These are phyloP conservation scores for Tolypocladium endophyticum DNA, from an alignment of 2,329 filamentous ascomycete genomes.

Conservation along the genomic window DNA sequence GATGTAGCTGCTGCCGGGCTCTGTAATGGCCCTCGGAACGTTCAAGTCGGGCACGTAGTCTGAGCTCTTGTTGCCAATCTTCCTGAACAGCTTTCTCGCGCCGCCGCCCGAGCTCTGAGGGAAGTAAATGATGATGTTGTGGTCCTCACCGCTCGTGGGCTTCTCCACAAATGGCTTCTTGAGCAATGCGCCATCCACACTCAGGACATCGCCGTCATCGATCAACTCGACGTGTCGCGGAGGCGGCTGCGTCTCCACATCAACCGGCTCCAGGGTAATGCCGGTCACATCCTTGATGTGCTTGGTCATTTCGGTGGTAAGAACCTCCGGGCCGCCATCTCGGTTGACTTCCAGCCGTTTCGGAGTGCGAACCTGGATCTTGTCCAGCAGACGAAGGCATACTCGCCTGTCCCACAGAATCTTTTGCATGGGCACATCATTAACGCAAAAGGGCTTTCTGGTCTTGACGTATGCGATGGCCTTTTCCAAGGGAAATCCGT, in stretches of 20 bases:
- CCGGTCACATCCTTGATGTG: conserved; percentile 74
- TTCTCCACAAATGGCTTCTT: conserved; percentile 97
- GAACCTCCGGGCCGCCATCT: conserved; percentile 74
- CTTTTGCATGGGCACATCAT: conserved; percentile 95
- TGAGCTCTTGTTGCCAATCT: conserved; percentile 98
- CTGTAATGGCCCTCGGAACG: conserved; percentile 70
- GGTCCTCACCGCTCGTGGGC: conserved; percentile 94
- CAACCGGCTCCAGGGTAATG: conserved; percentile 59
- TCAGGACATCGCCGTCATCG: conserved; percentile 81
- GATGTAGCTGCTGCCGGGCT: conserved; percentile 75
- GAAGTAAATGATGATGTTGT: conserved; percentile 98
- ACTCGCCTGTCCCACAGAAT: conserved; percentile 91
- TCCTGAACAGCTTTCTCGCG: conserved; percentile 84
- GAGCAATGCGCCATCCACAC: conserved; percentile 73
- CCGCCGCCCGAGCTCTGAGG: conserved; percentile 79
- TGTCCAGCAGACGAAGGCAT: conserved; percentile 79
- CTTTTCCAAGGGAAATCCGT: conserved; percentile 93
- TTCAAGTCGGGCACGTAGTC: conserved; percentile 75
- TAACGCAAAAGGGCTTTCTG: conserved; percentile 92
- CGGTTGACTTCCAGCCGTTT: conserved; percentile 82
- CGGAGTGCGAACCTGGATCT: conserved; percentile 82
- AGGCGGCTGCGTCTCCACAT: conserved; percentile 49
- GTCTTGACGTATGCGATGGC: conserved; percentile 91
- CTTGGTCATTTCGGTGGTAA: conserved; percentile 69
- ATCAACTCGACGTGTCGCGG: conserved; percentile 71